Conservation (phyloP, 148 eudicot species). For the Mesembryanthemum crystallinum region DNA sequence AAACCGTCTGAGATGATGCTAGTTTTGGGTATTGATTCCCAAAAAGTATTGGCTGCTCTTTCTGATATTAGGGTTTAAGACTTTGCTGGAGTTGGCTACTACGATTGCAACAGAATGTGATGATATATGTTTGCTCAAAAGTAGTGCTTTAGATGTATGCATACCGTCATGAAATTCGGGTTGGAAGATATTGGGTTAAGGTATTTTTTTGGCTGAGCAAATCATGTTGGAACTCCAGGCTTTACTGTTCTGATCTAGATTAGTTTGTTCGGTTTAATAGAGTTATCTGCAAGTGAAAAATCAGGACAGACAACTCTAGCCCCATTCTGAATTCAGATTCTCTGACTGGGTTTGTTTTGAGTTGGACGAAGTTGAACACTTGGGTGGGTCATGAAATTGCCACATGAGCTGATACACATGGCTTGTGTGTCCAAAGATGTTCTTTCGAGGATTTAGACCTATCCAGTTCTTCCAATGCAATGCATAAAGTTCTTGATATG, state of each 20-base stretch:
- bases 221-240: background rate
- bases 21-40: too few relatives aligned
- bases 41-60: too few relatives aligned
- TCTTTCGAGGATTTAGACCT: background rate
- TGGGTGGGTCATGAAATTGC: background rate
- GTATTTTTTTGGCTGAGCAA: background rate
- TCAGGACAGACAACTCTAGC: too few relatives aligned
- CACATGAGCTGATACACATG: background rate
- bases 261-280: too few relatives aligned
- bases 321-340: background rate
- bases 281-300: too few relatives aligned
- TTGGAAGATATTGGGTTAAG: background rate
- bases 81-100: background rate
- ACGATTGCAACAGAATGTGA: background rate
- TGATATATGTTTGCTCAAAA: background rate
- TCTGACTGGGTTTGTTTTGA: background rate
- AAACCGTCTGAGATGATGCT: background rate
- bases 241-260: background rate
- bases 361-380: background rate
- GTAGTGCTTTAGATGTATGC: background rate
- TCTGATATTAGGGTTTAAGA: background rate
- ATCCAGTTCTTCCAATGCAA: background rate
- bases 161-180: background rate
- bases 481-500: background rate
- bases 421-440: background rate